A percentile compares a stretch with the other conserved stretches of the same genome.
phyloP scores from a whole-genome alignment of 805 yeast genomes.

The Candida ovalis region DNA sequence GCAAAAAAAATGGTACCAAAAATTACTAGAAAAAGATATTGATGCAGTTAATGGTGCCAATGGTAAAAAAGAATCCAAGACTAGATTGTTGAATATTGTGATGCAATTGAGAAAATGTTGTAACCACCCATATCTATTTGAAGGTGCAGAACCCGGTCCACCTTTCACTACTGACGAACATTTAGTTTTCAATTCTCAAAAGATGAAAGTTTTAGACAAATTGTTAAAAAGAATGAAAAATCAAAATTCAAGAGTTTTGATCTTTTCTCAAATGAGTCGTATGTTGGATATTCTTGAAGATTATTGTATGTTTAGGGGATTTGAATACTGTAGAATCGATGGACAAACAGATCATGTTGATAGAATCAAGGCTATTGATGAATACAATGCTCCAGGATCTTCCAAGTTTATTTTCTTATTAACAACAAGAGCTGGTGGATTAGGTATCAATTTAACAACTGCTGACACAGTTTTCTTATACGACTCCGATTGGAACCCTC shows the following conservation, averaged over 20 bases:
- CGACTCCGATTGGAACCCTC: conserved; percentile 98
- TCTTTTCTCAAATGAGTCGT: conserved; percentile 93
- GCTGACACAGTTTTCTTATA: conserved; percentile 87
- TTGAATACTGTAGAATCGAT: conserved; percentile 86
- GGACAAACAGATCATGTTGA: conserved; percentile 93
- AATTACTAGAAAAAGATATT: conserved; percentile 83
- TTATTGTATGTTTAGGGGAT: conserved; percentile 81
- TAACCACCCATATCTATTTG: conserved; percentile 94
- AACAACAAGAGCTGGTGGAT: conserved; percentile 96
- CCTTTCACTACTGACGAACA: conserved; percentile 96
- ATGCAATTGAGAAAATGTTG: conserved; percentile 97
- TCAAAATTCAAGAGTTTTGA: conserved; percentile 84
- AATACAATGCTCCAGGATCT: conserved; percentile 77
- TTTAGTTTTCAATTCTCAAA: conserved; percentile 83
- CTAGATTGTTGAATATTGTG: conserved; percentile 85
- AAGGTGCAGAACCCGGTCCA: conserved; percentile 99
- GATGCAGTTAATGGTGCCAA: conserved; percentile 95
- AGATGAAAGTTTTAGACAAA: conserved; percentile 85
- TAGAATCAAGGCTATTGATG: conserved; percentile 88
- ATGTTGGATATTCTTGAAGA: conserved; percentile 87
- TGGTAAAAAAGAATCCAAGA: conserved; percentile 92
- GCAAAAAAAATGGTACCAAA: conserved; percentile 92
- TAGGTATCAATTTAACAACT: conserved; percentile 87
- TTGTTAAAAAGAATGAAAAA: conserved; percentile 64
- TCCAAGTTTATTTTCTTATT: conserved; percentile 79